phyloP scores from a whole-genome alignment of 163 green algal genomes.

The Smithsoniella earleae region DNA sequence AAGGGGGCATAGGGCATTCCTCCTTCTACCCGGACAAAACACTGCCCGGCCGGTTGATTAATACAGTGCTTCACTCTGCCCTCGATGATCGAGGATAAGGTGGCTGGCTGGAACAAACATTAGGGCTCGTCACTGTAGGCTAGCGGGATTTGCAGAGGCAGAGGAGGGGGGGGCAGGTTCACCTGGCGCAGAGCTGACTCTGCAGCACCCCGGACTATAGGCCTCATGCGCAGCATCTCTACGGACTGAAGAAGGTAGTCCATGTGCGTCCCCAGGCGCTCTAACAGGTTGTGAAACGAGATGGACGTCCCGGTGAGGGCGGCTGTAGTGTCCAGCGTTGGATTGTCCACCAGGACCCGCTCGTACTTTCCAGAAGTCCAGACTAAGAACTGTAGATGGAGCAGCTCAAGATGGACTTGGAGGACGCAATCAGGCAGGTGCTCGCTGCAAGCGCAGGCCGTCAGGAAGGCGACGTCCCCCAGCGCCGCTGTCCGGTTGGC shows the following conservation, averaged over 20 bases:
- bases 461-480: constrained; percentile 23
- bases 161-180: too few relatives aligned
- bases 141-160: too few relatives aligned
- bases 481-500: not conserved
- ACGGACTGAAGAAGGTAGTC: constrained; percentile 23
- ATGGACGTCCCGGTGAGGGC: not conserved
- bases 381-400: constrained; percentile 7
- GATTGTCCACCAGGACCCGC: constrained; percentile 20
- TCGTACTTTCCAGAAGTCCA: constrained; percentile 28
- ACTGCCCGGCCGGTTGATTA: too few relatives aligned
- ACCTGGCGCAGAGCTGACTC: constrained; percentile 18
- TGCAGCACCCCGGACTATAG: constrained; percentile 11
- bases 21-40: too few relatives aligned
- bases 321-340: not conserved
- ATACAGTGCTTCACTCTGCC: too few relatives aligned
- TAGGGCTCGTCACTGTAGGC: too few relatives aligned
- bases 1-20: too few relatives aligned
- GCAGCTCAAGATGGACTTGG: constrained; percentile 27
- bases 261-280: not conserved
- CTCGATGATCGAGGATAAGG: too few relatives aligned
- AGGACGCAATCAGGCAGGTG: not conserved
- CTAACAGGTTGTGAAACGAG: not conserved
- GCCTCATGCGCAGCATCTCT: constrained; percentile 23
- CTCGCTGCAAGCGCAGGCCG: not conserved
- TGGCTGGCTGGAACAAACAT: too few relatives aligned